Evolutionary conservation across 805 yeast genomes (phyloP).

Genomic region (Wickerhamiella sorbophila): DNA sequence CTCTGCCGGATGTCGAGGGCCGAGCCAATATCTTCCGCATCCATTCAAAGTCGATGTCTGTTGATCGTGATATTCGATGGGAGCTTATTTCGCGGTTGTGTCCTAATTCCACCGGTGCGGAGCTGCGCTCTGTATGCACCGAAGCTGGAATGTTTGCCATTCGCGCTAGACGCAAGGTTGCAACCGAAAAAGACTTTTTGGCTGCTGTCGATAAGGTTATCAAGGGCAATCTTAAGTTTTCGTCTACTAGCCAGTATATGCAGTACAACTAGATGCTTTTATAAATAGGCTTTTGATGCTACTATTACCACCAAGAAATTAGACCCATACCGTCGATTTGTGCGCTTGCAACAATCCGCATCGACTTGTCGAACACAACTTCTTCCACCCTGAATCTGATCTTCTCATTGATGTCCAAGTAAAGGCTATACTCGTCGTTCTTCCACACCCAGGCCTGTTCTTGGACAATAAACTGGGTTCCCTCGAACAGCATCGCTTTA

Average conservation of each 20-base stretch:
- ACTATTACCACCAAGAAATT: constrained; percentile 82
- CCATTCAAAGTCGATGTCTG: constrained; percentile 95
- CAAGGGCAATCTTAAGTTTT: constrained; percentile 95
- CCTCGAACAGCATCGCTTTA: constrained; percentile 64
- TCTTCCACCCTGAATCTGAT: constrained; percentile 85
- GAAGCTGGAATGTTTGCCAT: constrained; percentile 99
- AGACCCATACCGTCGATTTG: constrained; percentile 96
- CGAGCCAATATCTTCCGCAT: constrained; percentile 95
- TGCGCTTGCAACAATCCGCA: constrained; percentile 76
- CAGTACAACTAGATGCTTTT: constrained; percentile 58
- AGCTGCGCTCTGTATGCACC: constrained; percentile 93
- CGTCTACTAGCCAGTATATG: constrained; percentile 96
- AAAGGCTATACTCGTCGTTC: constrained; percentile 54
- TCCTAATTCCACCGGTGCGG: constrained; percentile 98
- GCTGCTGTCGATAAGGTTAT: constrained; percentile 97
- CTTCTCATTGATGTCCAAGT: constrained; percentile 79
- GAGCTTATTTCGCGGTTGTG: constrained; percentile 93
- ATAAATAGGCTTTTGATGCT: neutral
- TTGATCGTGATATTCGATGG: constrained; percentile 96
- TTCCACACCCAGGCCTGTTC: constrained; percentile 98
- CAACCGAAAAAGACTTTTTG: constrained; percentile 93
- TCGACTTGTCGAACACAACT: constrained; percentile 72
- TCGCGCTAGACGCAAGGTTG: constrained; percentile 94
- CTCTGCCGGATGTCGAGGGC: constrained; percentile 93
- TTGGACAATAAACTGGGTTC: constrained; percentile 43